A percentile compares a stretch with the other conserved stretches of the same genome.
phyloP scores from a whole-genome alignment of 129 eudicot genomes.

The Sambucus nigra region DNA sequence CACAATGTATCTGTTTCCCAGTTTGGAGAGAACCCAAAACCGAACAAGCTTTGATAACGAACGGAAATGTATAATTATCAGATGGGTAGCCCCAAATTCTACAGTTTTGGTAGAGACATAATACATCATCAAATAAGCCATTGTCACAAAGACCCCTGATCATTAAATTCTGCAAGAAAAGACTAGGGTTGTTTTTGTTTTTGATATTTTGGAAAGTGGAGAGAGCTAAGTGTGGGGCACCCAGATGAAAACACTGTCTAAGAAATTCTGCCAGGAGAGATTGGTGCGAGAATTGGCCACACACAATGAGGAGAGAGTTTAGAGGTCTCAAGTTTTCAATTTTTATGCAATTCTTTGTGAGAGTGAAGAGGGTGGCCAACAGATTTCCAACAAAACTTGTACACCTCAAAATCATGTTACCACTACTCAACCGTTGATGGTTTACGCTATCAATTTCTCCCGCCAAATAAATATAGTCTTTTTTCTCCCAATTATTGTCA shows the following conservation, averaged over 20 bases:
- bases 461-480: too few species aligned
- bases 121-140: slow-evolving; percentile 26
- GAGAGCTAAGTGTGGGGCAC: slow-evolving; percentile 34
- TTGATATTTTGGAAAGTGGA: slow-evolving; percentile 13
- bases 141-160: slow-evolving; percentile 29
- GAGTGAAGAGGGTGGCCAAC: slow-evolving; percentile 7
- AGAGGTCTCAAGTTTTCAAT: slow-evolving; percentile 24
- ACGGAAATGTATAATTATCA: slow-evolving; percentile 49
- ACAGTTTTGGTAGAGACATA: slow-evolving; percentile 23
- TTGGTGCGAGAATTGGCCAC: slow-evolving; percentile 16
- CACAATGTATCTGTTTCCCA: slow-evolving; percentile 33
- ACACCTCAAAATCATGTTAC: too few species aligned
- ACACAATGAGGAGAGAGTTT: slow-evolving; percentile 23
- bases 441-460: too few species aligned
- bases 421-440: too few species aligned
- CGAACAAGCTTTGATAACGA: slow-evolving; percentile 47
- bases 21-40: slow-evolving; percentile 19
- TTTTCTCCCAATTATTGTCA: too few species aligned
- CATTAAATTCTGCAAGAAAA: slow-evolving; percentile 36
- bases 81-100: slow-evolving; percentile 19
- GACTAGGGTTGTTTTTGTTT: slow-evolving; percentile 32
- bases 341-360: slow-evolving; percentile 19
- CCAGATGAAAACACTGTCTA: slow-evolving; percentile 37
- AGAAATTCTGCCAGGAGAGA: slow-evolving; percentile 16
- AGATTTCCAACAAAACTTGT: too few species aligned